Evolutionary conservation across 1,284 basidiomycete species (phyloP), one percentile per base, ranked within the genome.

Genomic region (Exobasidium cylindrosporum): DNA sequence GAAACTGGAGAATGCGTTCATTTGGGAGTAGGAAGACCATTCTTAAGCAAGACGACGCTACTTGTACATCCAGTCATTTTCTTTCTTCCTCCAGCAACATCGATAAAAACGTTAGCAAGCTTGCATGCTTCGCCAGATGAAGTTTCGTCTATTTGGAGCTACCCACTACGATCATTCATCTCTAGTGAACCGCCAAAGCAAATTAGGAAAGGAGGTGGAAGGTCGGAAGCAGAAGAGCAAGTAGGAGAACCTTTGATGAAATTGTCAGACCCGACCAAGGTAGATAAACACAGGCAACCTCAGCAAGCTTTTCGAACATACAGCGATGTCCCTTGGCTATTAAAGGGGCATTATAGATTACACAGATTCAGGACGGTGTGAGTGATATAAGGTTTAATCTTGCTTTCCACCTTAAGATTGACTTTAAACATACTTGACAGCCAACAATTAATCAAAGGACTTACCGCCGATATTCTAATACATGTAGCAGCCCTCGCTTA

Each of bases 391-490:
- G 14, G 14, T 44, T 14, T n/a, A n/a, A 14, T 44, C 14, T 44
- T n/a, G 14, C 14, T n/a, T 14, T n/a, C 14, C 14, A n/a, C 43
- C n/a, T 14, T 45, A 14, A n/a, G 43, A n/a, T 14, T 14, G 43
- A 45, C 14, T 45, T 14, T n/a, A 14, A n/a, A 45, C 43, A 45
- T n/a, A n/a, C n/a, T 40, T 17, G 17, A 10, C 56, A 57, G 31
- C 2, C 57, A 58, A 10, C 43, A 60, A 21, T 49, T 54, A 1
- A 30, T 60, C 58, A 60, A 60, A 43, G 58, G 58, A 21, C 31
- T 60, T 3, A 60, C 58, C 2, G 28, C 32, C 32, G 58, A 60
- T 29, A 28, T 60, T 1, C 49, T 60, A 17, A 30, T 55, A 30
- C 28, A 54, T 4, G 28, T 28, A 17, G 49, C 53, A 31, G 24